phyloP scores from a whole-genome alignment of 2,329 filamentous ascomycete species.

The Thielaviopsis populi region DNA sequence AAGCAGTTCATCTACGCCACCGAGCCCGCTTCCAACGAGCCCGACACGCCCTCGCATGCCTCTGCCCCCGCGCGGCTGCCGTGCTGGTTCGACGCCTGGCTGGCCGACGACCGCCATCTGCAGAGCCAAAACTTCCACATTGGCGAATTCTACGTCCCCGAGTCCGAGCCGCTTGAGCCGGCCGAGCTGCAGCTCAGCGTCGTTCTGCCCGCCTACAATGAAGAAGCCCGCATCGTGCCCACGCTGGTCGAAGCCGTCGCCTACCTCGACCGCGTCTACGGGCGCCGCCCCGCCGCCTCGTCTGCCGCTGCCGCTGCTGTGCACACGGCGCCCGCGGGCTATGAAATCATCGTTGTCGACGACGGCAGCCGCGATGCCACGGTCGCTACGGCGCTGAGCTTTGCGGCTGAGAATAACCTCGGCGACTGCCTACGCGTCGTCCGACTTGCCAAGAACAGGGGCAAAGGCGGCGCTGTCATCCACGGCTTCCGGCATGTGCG shows the following conservation, averaged over 20 bases:
- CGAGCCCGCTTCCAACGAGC: conserved; percentile 26
- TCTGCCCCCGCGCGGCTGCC: conserved; percentile 40
- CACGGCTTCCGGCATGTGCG: conserved; percentile 88
- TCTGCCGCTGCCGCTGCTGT: conserved; percentile 15
- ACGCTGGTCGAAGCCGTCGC: conserved; percentile 85
- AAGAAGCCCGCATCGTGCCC: conserved; percentile 64
- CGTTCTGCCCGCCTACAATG: conserved; percentile 91
- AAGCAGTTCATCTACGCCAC: conserved; percentile 73
- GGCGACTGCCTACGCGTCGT: conserved; percentile 73
- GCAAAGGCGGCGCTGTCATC: conserved; percentile 88
- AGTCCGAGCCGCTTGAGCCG: conserved; percentile 49
- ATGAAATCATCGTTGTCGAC: conserved; percentile 85
- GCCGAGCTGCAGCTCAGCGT: conserved; percentile 78
- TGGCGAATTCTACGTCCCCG: conserved; percentile 29
- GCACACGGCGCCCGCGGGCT: conserved; percentile 37
- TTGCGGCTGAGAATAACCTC: conserved; percentile 57
- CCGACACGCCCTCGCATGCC: not conserved
- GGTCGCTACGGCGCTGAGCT: conserved; percentile 61
- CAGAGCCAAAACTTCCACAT: conserved; percentile 21
- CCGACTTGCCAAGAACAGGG: conserved; percentile 64
- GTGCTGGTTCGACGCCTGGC: conserved; percentile 75
- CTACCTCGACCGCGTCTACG: conserved; percentile 68
- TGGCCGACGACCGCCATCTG: conserved; percentile 38
- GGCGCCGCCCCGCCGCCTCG: conserved; percentile 28
- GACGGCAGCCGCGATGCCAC: conserved; percentile 80